A percentile compares a stretch with the other conserved stretches of the same genome.
phyloP scores from a whole-genome alignment of 176 grass and related monocot genomes.

The Oryza glumipatula region DNA sequence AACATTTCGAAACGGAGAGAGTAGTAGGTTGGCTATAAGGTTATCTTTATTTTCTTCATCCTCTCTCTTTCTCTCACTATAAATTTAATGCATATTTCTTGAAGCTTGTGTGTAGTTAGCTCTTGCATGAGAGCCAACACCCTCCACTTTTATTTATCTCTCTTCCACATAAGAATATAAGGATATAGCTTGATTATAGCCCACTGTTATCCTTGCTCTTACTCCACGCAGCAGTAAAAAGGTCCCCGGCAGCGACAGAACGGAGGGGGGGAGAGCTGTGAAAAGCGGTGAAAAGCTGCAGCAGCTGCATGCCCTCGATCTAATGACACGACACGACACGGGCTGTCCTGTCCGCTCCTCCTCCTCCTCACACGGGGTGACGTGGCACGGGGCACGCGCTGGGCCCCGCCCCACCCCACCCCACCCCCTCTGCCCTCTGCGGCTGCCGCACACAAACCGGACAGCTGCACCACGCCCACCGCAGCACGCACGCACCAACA shows the following conservation, averaged over 20 bases:
- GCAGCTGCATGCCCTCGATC: no score
- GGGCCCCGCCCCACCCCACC: not conserved
- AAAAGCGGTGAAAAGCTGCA: not conserved
- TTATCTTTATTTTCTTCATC: no score
- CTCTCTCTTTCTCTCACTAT: no score
- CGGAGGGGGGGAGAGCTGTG: not conserved
- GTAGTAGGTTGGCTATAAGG: no score
- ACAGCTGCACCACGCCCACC: not conserved
- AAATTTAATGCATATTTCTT: no score
- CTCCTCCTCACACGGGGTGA: not conserved
- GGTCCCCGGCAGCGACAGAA: not conserved
- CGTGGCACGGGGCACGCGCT: slow-evolving; percentile 7
- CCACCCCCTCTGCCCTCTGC: not conserved
- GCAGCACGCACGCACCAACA: not conserved
- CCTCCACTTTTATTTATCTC: no score
- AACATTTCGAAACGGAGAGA: no score
- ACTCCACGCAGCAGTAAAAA: not conserved
- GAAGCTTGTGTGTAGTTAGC: no score
- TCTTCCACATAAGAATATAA: no score
- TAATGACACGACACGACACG: slow-evolving; percentile 33
- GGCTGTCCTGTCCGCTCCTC: not conserved
- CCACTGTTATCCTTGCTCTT: not conserved
- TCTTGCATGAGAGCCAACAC: no score
- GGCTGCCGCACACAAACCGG: slow-evolving; percentile 41
- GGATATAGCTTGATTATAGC: no score